A percentile compares a stretch with the other conserved stretches of the same genome.
phyloP scores from a whole-genome alignment of 371 early-diverging fungal species.

The Actinomucor elegans region DNA sequence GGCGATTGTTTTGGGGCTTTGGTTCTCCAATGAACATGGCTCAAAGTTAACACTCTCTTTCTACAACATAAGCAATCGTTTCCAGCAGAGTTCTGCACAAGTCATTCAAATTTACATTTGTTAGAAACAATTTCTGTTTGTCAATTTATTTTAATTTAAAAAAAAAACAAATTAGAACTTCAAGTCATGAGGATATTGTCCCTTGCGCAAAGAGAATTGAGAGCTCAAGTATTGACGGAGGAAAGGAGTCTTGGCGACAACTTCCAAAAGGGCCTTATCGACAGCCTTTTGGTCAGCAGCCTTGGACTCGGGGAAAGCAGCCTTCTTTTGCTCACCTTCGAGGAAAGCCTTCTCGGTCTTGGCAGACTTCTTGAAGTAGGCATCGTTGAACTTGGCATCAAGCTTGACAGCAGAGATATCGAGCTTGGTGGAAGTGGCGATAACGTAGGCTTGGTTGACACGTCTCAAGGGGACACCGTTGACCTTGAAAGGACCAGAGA shows the following conservation, averaged over 20 bases:
- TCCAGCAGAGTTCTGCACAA: too few relatives aligned
- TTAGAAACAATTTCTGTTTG: too few relatives aligned
- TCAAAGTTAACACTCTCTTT: too few relatives aligned
- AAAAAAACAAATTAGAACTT: slow-evolving; percentile 73
- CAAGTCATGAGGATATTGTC: slow-evolving; percentile 92
- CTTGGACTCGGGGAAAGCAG: slow-evolving; percentile 64
- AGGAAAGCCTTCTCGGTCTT: slow-evolving; percentile 88
- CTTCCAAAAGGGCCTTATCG: slow-evolving; percentile 80
- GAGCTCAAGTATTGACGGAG: slow-evolving; percentile 85
- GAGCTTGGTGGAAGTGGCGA: slow-evolving; percentile 97
- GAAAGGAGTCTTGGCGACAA: slow-evolving; percentile 80
- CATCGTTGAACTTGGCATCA: slow-evolving; percentile 86
- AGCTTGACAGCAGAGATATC: slow-evolving; percentile 76
- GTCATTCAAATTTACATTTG: too few relatives aligned
- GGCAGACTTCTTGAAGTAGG: slow-evolving; percentile 82
- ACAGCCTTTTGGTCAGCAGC: slow-evolving; percentile 85
- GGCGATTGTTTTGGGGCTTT: too few relatives aligned
- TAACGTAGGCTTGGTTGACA: slow-evolving; percentile 97
- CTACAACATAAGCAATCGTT: too few relatives aligned
- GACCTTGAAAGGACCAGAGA: slow-evolving; percentile 96
- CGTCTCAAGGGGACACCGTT: slow-evolving; percentile 98
- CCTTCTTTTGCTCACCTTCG: slow-evolving; percentile 72
- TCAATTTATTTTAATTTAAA: too few relatives aligned
- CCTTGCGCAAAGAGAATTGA: slow-evolving; percentile 88
- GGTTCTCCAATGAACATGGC: too few relatives aligned